Conservation (phyloP, 148 eudicot genomes). For the Amaranthus palmeri region DNA sequence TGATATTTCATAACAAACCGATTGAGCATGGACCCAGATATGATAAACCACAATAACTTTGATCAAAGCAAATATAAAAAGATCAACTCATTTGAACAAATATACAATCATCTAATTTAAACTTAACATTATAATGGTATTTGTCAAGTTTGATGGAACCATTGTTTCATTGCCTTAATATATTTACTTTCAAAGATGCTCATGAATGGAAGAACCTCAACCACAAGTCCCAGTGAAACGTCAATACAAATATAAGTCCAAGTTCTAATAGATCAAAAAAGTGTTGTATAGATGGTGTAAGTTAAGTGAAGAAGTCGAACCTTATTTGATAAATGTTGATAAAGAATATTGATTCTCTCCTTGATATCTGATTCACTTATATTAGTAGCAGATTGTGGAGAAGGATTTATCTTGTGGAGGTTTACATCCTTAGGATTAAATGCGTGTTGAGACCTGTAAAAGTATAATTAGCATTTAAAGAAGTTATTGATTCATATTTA, state of each 20-base stretch:
- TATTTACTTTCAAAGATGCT: too few relatives aligned
- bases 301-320: slow-evolving; percentile 21
- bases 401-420: slow-evolving; percentile 28
- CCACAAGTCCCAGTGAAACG: not conserved
- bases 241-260: not conserved
- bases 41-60: not conserved
- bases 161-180: not conserved
- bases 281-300: not conserved
- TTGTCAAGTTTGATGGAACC: not conserved
- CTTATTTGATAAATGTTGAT: slow-evolving; percentile 63
- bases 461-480: not conserved
- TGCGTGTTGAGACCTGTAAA: slow-evolving; percentile 60
- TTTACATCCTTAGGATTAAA: slow-evolving; percentile 81
- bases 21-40: not conserved
- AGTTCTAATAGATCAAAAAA: not conserved
- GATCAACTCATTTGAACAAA: too few relatives aligned
- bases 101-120: not conserved
- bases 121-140: not conserved
- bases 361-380: slow-evolving; percentile 57
- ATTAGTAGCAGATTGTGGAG: slow-evolving; percentile 26
- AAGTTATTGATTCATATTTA: not conserved
- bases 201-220: not conserved
- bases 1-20: too few relatives aligned
- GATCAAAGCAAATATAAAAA: too few relatives aligned
- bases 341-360: slow-evolving; percentile 59